Conservation (phyloP, 2,329 filamentous ascomycete species). For the Dactylellina parvicollis region DNA sequence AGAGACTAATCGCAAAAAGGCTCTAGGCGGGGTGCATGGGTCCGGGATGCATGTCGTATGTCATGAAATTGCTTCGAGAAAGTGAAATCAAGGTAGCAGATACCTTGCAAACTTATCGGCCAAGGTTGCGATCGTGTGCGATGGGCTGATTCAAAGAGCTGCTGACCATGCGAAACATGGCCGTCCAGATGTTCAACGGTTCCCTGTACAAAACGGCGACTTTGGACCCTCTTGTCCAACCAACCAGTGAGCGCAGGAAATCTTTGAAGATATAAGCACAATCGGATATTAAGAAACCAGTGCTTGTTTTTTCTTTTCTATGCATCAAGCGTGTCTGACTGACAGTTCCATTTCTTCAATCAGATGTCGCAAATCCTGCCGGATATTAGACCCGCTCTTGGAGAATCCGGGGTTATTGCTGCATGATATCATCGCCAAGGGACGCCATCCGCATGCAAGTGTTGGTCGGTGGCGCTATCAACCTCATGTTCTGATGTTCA, state of each 20-base stretch:
- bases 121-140: conserved; percentile 18
- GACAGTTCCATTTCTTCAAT: neutral
- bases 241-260: conserved; percentile 10
- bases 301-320: conserved; percentile 17
- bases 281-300: conserved; percentile 25
- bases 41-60: conserved; percentile 41
- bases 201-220: conserved; percentile 42
- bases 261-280: conserved; percentile 10
- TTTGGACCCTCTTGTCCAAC: conserved; percentile 36
- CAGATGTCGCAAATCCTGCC: conserved; percentile 18
- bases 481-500: conserved; percentile 26
- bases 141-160: conserved; percentile 1
- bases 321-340: neutral
- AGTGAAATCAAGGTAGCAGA: conserved; percentile 20
- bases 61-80: conserved; percentile 15
- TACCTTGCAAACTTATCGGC: conserved; percentile 32
- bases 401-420: conserved; percentile 49
- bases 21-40: conserved; percentile 40
- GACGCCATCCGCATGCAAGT: conserved; percentile 17
- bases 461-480: conserved; percentile 15
- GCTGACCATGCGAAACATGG: conserved; percentile 8
- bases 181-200: conserved; percentile 25
- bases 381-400: conserved; percentile 51
- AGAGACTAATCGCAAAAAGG: conserved; percentile 19
- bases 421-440: conserved; percentile 54